phyloP scores from a whole-genome alignment of 2,329 filamentous ascomycete genomes.

The Xylaria sp. region DNA sequence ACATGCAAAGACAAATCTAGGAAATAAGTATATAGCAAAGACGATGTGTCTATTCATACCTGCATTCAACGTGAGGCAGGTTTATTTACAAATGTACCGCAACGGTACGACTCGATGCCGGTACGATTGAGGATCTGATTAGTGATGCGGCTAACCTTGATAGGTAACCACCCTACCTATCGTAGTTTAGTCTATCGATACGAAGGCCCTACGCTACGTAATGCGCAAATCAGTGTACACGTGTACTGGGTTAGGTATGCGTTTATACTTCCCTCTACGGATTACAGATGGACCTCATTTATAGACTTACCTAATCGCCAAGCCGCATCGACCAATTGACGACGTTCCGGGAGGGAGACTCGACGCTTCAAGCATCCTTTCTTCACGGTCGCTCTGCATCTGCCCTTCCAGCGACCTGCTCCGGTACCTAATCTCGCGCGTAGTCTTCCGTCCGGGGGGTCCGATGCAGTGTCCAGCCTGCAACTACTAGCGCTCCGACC shows the following conservation, averaged over 20 bases:
- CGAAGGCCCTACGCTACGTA: not conserved
- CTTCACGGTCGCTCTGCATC: not conserved
- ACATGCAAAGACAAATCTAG: too few relatives aligned
- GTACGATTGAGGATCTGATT: not conserved
- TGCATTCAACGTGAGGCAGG: too few relatives aligned
- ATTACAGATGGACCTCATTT: not conserved
- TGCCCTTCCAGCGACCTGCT: not conserved
- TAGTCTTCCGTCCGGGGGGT: not conserved
- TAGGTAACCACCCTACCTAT: not conserved
- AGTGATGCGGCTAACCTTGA: not conserved
- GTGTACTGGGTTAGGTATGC: not conserved
- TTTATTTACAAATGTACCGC: too few relatives aligned
- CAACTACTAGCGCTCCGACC: constrained; percentile 23
- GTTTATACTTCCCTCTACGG: not conserved
- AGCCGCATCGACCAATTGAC: constrained; percentile 6
- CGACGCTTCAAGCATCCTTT: constrained; percentile 1
- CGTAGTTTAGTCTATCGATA: not conserved
- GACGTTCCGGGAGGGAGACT: constrained; percentile 6
- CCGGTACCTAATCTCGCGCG: not conserved
- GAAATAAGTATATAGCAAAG: too few relatives aligned
- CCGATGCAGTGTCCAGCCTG: constrained; percentile 25
- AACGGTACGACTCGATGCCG: not conserved
- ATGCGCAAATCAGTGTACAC: not conserved
- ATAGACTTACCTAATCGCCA: not conserved
- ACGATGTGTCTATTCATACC: too few relatives aligned